Evolutionary conservation across 148 eudicot genomes (phyloP), one percentile per base, ranked within the genome.

Genomic region (Fallopia convolvulus): DNA sequence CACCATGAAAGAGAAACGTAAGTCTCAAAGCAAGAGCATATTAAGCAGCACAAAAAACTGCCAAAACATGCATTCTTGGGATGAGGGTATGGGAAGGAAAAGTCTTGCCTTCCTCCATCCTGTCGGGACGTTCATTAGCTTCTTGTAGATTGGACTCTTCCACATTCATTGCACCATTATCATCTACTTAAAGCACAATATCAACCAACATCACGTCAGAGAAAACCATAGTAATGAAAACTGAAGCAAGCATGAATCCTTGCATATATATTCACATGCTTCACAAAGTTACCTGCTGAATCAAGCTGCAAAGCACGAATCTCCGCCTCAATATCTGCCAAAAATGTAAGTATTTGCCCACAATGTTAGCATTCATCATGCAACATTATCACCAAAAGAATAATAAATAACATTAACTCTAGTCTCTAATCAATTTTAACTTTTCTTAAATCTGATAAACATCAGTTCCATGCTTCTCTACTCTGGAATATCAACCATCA

Each of bases 261-360:
- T 70, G 73, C n/a, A n/a, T 60, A 78, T 33, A 21, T 44, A 36
- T 48, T 33, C n/a, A 61, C 47, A 33, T 33, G 40, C 47, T 15
- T 3, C 7, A 14, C 26, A 15, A 68, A 21, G 18, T 52, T 89
- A 91, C 97, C 97, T 70, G 92, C 18, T 81, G 97, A 91, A 84
- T 93, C 98, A 63, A 93, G 98, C 84, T 93, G 98, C 91, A 93
- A 76, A 42, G 86, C 91, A 15, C 92, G 87, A 66, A 93, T 90
- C 33, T 93, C 97, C 77, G 89, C 98, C 79, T 86, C 90, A 46
- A 93, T 83, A 82, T 90, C 94, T 88, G 80, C 39, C 61, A 21
- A 21, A n/a, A n/a, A 20, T 18, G 23, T 2, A n/a, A 55, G 60
- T 2, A 55, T 55, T 55, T 20, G 9, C 23, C 60, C 20, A 7